Evolutionary conservation across 2,329 filamentous ascomycete genomes (phyloP).

Genomic region (Metarhizium anisopliae): DNA sequence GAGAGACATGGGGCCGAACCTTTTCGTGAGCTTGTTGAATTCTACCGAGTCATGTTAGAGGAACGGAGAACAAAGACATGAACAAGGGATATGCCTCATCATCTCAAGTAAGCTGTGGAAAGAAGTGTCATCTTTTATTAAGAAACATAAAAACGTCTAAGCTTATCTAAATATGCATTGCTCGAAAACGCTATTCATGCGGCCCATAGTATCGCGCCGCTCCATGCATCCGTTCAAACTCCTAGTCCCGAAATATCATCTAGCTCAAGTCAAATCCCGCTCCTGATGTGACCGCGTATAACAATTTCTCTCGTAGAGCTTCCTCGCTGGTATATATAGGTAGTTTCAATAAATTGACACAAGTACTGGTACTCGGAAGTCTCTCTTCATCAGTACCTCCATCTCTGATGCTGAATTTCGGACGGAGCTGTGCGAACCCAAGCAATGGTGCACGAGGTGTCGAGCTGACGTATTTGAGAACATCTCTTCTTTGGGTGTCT

Average conservation of each 20-base stretch:
- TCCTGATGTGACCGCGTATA: constrained; percentile 83
- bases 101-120: background rate
- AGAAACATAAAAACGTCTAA: background rate
- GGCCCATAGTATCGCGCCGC: background rate
- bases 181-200: constrained; percentile 11
- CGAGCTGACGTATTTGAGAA: constrained; percentile 92
- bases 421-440: constrained; percentile 79
- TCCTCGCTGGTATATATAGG: constrained; percentile 65
- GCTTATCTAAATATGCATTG: background rate
- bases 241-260: background rate
- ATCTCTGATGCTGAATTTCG: constrained; percentile 84
- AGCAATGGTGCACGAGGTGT: constrained; percentile 84
- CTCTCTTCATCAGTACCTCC: constrained; percentile 52
- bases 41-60: no score
- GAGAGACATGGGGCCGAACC: no score
- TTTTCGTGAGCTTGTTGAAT: no score
- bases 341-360: constrained; percentile 88
- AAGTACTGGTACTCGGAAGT: constrained; percentile 89
- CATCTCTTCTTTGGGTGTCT: constrained; percentile 70
- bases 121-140: background rate
- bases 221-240: background rate
- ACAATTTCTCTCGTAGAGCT: constrained; percentile 65
- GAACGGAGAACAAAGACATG: no score
- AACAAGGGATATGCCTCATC: no score
- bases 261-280: constrained; percentile 83